Evolutionary conservation across 179 eudicot genomes (phyloP).

Genomic region (Nepenthes alata): DNA sequence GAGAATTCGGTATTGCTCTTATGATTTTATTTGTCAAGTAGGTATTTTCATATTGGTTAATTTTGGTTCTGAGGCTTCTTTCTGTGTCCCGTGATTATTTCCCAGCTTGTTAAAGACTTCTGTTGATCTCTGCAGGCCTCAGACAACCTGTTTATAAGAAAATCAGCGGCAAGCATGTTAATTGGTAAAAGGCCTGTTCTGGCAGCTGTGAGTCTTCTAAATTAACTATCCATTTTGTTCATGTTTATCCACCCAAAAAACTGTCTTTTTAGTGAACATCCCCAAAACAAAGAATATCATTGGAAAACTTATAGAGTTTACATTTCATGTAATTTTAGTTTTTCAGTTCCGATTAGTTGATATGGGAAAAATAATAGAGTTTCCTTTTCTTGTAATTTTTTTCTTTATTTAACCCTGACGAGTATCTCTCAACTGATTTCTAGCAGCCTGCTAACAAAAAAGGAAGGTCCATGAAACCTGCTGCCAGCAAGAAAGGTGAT

Average conservation of each 20-base stretch:
- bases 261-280: no score
- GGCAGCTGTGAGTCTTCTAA: slow-evolving; percentile 55
- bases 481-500: slow-evolving; percentile 56
- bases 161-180: slow-evolving; percentile 95
- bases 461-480: slow-evolving; percentile 50
- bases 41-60: no score
- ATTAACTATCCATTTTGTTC: background rate
- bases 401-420: background rate
- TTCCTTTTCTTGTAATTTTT: background rate
- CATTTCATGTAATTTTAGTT: no score
- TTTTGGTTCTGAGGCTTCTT: no score
- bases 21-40: no score
- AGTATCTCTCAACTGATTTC: background rate
- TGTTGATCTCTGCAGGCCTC: slow-evolving; percentile 35
- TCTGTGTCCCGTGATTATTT: background rate
- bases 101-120: background rate
- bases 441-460: slow-evolving; percentile 63
- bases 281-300: no score
- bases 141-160: slow-evolving; percentile 44
- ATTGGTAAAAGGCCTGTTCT: slow-evolving; percentile 83
- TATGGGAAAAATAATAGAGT: no score
- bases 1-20: no score
- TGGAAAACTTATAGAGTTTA: no score
- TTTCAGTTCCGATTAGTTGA: no score
- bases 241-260: no score